Evolutionary conservation across 768 basidiomycete species (phyloP), one percentile per base, ranked within the genome.

Genomic region (Dioszegia hungarica): DNA sequence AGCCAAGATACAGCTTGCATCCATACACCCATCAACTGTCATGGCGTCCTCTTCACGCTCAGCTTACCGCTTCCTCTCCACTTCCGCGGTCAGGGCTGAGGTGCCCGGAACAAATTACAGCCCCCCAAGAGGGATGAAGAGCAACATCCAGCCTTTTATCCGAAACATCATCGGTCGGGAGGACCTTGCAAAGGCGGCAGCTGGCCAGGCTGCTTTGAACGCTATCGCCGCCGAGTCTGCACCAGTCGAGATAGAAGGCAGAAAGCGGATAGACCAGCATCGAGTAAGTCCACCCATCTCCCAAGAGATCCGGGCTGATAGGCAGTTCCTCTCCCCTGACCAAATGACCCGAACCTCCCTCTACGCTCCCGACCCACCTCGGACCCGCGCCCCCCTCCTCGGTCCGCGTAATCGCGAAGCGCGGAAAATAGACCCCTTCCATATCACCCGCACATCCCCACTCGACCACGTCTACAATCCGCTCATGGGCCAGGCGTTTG

Each of bases 391-490:
- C 25, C 68, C 81, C 6, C 67, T 78, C 14, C 81, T 86, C 14
- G 86, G 83, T 37, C 88, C 86, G 29, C 76, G 79, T 20, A 79
- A 81, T 9, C 69, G 78, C 29, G 76, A 82, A 47, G 83, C 89
- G 3, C 81, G 80, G 27, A 52, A 78, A 25, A 73, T 75, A 8
- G 92, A 95, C 74, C 73, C 83, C 24, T 88, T 94, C 77, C 77
- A 85, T 75, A 83, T 86, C 63, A 80, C 87, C 28, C 78, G 79
- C 56, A 79, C 92, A 61, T 85, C 90, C 74, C 91, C 91, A 0
- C 77, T 90, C 17, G 78, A 83, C 61, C 83, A 88, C 74, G 81
- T 83, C 12, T 40, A 62, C 46, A 75, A 75, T 43, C 66, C 67
- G 11, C 29, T 54, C 1, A 65, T 75, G 36, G 59, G 62, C 3